phyloP scores from a whole-genome alignment of 805 yeast species.

The Teunomyces barrocoloradensis region DNA sequence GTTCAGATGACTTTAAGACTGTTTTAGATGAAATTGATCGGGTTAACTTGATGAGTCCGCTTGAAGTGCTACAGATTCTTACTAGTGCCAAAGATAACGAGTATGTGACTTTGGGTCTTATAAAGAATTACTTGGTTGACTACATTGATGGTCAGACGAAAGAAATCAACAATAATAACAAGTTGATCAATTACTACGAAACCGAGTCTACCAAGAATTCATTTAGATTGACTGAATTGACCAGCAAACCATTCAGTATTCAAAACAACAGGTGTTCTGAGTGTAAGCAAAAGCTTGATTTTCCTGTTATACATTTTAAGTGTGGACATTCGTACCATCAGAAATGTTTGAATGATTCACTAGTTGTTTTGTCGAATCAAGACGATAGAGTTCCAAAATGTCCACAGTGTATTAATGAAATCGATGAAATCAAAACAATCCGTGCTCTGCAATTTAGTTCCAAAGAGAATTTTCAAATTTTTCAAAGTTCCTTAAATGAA shows the following conservation, averaged over 20 bases:
- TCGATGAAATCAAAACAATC: slow-evolving; percentile 61
- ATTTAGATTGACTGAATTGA: slow-evolving; percentile 50
- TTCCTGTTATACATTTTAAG: slow-evolving; percentile 79
- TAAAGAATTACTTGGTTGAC: slow-evolving; percentile 65
- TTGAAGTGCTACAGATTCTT: slow-evolving; percentile 72
- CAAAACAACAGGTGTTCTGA: slow-evolving; percentile 64
- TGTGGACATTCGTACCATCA: slow-evolving; percentile 88
- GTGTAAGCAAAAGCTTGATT: slow-evolving; percentile 64
- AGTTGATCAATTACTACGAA: slow-evolving; percentile 65
- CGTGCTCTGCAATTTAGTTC: slow-evolving; percentile 59
- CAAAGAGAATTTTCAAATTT: slow-evolving; percentile 61
- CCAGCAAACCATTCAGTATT: slow-evolving; percentile 46
- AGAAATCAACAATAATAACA: slow-evolving; percentile 67
- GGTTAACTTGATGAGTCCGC: slow-evolving; percentile 59
- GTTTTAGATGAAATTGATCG: slow-evolving; percentile 55
- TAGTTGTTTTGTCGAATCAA: slow-evolving; percentile 10
- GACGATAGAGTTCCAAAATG: slow-evolving; percentile 39
- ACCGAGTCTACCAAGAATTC: slow-evolving; percentile 59
- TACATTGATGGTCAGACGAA: slow-evolving; percentile 56
- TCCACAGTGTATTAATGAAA: slow-evolving; percentile 73
- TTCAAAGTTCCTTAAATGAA: slow-evolving; percentile 54
- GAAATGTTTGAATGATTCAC: slow-evolving; percentile 62
- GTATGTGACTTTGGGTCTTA: slow-evolving; percentile 66
- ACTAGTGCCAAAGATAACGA: slow-evolving; percentile 45
- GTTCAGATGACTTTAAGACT: slow-evolving; percentile 45